Conservation (phyloP, 2,329 filamentous ascomycete species). For the Dothideomycetidae sp. region DNA sequence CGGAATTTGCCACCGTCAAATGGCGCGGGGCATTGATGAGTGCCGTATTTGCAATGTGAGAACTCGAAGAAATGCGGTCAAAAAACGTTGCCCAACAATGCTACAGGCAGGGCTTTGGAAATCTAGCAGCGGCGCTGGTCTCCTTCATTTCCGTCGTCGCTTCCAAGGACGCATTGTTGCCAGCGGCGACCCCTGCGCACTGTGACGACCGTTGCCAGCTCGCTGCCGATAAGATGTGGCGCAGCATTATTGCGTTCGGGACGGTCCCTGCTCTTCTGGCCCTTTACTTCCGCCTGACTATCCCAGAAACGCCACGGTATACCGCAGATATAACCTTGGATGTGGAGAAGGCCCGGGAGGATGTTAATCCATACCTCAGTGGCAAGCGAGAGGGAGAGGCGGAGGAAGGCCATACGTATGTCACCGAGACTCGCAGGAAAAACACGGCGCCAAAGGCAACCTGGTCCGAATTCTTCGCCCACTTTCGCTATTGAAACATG, state of each 20-base stretch:
- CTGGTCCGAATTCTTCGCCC: slow-evolving; percentile 53
- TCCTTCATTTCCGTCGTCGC: slow-evolving; percentile 46
- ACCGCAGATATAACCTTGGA: slow-evolving; percentile 71
- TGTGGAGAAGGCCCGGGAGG: slow-evolving; percentile 56
- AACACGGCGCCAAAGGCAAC: slow-evolving; percentile 56
- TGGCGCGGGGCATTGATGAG: slow-evolving; percentile 82
- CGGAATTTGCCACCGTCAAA: slow-evolving; percentile 74
- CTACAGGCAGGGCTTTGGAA: slow-evolving; percentile 74
- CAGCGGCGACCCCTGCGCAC: slow-evolving; percentile 30
- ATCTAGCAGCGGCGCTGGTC: slow-evolving; percentile 60
- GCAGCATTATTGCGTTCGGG: slow-evolving; percentile 65
- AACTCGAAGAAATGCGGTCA: no score
- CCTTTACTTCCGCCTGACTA: slow-evolving; percentile 74
- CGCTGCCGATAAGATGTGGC: slow-evolving; percentile 81
- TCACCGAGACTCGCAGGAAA: slow-evolving; percentile 38
- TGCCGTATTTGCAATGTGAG: slow-evolving; percentile 75
- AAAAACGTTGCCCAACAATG: no score
- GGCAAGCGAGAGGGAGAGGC: slow-evolving; percentile 49
- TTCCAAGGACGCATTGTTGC: slow-evolving; percentile 24
- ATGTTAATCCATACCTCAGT: slow-evolving; percentile 57
- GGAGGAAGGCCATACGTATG: slow-evolving; percentile 50
- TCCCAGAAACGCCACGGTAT: slow-evolving; percentile 77
- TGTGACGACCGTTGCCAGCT: slow-evolving; percentile 52
- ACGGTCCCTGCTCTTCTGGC: slow-evolving; percentile 68
- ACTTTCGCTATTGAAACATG: slow-evolving; percentile 58